Conservation (phyloP, 2,329 filamentous ascomycete species). For the Knoxdaviesia capensis region DNA sequence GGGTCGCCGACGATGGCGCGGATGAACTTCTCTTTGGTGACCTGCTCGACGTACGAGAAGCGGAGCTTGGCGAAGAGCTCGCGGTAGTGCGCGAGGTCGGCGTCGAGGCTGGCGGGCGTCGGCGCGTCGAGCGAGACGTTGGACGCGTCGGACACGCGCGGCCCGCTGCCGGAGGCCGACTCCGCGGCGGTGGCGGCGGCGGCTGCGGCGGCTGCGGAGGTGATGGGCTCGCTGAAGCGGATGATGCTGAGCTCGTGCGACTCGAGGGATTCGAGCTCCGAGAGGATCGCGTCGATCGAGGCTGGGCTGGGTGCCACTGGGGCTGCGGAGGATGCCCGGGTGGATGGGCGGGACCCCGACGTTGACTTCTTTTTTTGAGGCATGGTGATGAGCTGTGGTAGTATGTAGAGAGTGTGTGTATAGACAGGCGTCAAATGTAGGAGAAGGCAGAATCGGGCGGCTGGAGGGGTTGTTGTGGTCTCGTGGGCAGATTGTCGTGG, state of each 20-base stretch:
- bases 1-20: conserved; percentile 81
- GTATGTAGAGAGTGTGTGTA: too few relatives aligned
- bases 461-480: too few relatives aligned
- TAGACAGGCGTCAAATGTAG: too few relatives aligned
- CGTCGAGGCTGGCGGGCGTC: conserved; percentile 58
- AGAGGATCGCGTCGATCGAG: conserved; percentile 22
- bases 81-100: conserved; percentile 77
- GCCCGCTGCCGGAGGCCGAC: conserved; percentile 10
- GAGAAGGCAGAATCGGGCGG: too few relatives aligned
- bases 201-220: conserved; percentile 23
- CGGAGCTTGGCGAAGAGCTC: conserved; percentile 91
- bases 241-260: conserved; percentile 48
- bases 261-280: conserved; percentile 31
- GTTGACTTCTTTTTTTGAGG: too few relatives aligned
- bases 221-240: conserved; percentile 56
- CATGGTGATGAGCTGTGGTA: too few relatives aligned
- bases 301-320: too few relatives aligned
- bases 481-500: too few relatives aligned
- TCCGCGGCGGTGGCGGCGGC: conserved; percentile 12
- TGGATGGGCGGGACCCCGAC: too few relatives aligned
- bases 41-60: conserved; percentile 95
- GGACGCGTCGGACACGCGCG: conserved; percentile 54
- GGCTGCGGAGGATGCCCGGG: too few relatives aligned
- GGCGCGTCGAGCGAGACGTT: conserved; percentile 41
- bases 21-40: conserved; percentile 96